Percentiles rank a stretch among this genome's conserved stretches.
Conservation (phyloP, 345 rosid genomes). For the Eutrema japonicum region DNA sequence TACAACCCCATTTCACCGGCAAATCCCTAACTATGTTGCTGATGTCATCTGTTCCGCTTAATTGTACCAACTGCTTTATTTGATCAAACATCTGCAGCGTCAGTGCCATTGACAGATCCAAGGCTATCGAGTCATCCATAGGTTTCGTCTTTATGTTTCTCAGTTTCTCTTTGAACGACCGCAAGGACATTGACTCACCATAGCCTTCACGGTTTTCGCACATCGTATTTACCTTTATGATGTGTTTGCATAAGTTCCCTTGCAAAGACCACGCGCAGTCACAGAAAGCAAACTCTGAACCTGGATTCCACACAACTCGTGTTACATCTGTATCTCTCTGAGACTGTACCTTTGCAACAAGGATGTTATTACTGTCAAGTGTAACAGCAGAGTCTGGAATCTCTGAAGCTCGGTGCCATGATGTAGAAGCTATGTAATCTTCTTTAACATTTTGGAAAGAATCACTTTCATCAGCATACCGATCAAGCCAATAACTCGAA, state of each 20-base stretch:
- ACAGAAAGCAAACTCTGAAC: conserved; percentile 89
- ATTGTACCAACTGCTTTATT: conserved; percentile 70
- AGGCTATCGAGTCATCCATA: conserved; percentile 68
- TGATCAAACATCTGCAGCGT: conserved; percentile 77
- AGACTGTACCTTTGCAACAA: conserved; percentile 73
- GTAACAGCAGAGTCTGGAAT: conserved; percentile 81
- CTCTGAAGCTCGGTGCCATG: conserved; percentile 87
- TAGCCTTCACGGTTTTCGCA: conserved; percentile 52
- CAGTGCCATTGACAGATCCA: conserved; percentile 82
- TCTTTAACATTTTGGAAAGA: conserved; percentile 88
- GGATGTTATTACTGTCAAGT: conserved; percentile 54
- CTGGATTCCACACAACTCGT: conserved; percentile 88
- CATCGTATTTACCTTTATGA: conserved; percentile 77
- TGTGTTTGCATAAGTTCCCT: conserved; percentile 96
- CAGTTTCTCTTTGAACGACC: conserved; percentile 61
- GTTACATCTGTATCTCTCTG: conserved; percentile 56
- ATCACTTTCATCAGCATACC: conserved; percentile 91
- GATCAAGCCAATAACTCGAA: conserved; percentile 91
- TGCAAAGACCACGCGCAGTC: conserved; percentile 92
- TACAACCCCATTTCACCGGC: conserved; percentile 80
- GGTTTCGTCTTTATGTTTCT: conserved; percentile 64
- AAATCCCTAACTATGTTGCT: conserved; percentile 61
- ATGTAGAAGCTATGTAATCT: conserved; percentile 87
- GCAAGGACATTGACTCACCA: conserved; percentile 68
- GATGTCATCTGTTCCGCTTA: conserved; percentile 60